Percentiles rank a stretch among this genome's conserved stretches.
Conservation (phyloP, 805 yeast genomes). For the Torulaspora gathmanii region DNA sequence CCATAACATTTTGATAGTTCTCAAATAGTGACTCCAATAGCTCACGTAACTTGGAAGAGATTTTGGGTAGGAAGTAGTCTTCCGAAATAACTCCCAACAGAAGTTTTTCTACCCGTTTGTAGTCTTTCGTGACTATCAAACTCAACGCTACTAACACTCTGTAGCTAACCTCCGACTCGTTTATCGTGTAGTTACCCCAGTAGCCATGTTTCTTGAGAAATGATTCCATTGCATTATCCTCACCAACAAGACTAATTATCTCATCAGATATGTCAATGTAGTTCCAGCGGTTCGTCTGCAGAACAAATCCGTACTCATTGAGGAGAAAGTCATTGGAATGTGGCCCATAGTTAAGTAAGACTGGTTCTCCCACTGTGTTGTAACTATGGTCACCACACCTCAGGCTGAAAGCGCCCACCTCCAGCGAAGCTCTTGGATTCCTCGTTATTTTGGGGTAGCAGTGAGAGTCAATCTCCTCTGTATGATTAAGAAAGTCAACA, state of each 20-base stretch:
- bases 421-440: conserved; percentile 19
- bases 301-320: conserved; percentile 81
- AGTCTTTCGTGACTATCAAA: conserved; percentile 32
- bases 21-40: conserved; percentile 1
- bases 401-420: conserved; percentile 30
- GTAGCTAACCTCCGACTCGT: conserved; percentile 52
- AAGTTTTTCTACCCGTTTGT: conserved; percentile 25
- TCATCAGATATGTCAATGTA: conserved; percentile 55
- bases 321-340: conserved; percentile 79
- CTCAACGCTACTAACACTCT: conserved; percentile 75
- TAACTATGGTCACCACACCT: conserved; percentile 24
- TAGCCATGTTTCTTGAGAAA: conserved; percentile 54
- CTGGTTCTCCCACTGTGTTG: conserved; percentile 43
- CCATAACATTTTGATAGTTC: background rate
- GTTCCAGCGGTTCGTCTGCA: conserved; percentile 60
- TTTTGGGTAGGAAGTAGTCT: conserved; percentile 22
- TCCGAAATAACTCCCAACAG: conserved; percentile 30
- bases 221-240: conserved; percentile 34
- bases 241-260: conserved; percentile 38
- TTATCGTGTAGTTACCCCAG: conserved; percentile 69
- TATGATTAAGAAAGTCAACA: conserved; percentile 84
- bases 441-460: conserved; percentile 46
- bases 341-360: conserved; percentile 78
- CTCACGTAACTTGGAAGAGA: conserved; percentile 1
- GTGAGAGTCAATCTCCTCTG: conserved; percentile 42